phyloP scores from a whole-genome alignment of 305 asterid genomes.

The Fraxinus xanthoxyloides region DNA sequence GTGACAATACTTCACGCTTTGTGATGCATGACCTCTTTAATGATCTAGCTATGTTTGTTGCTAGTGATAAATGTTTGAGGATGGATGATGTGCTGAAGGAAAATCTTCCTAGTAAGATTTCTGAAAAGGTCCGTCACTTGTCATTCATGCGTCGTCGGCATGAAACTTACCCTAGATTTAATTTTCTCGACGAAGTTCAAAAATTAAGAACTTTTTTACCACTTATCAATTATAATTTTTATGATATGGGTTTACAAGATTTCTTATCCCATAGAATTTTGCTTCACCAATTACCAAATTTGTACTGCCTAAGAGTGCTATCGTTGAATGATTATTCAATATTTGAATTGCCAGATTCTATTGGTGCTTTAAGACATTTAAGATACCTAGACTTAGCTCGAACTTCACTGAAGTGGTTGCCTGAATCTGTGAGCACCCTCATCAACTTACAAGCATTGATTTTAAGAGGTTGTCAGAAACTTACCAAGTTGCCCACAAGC shows the following conservation, averaged over 20 bases:
- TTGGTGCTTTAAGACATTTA: neutral
- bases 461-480: neutral
- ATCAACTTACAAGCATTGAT: slow-evolving; percentile 26
- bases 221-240: too few relatives aligned
- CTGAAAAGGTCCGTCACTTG: neutral
- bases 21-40: slow-evolving; percentile 24
- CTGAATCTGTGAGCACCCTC: slow-evolving; percentile 20
- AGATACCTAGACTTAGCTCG: slow-evolving; percentile 4
- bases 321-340: neutral
- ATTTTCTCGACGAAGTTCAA: neutral
- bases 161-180: neutral
- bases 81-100: slow-evolving; percentile 12
- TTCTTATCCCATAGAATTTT: neutral
- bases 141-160: too few relatives aligned
- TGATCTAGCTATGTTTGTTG: too few relatives aligned
- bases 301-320: slow-evolving; percentile 3
- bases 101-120: neutral
- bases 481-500: slow-evolving; percentile 16
- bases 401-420: slow-evolving; percentile 17
- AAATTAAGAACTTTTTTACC: slow-evolving; percentile 23
- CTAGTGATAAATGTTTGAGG: too few relatives aligned
- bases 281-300: neutral
- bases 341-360: neutral
- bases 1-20: neutral
- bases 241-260: neutral